phyloP scores from a whole-genome alignment of 306 rosid genomes.

The Begonia fuchsioides region DNA sequence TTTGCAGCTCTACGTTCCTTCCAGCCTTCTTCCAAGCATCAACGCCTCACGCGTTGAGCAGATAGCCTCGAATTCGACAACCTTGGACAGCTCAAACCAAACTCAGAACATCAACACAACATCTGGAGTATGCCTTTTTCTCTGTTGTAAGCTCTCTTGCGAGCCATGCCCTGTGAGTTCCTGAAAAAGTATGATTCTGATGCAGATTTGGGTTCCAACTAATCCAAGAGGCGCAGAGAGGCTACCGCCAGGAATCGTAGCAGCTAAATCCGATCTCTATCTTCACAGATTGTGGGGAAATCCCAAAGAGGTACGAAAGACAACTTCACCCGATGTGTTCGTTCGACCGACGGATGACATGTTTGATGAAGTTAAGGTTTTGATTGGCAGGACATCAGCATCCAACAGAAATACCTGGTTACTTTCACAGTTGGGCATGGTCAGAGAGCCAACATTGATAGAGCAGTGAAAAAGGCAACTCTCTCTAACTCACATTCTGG shows the following conservation, averaged over 20 bases:
- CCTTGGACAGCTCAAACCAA: constrained; percentile 15
- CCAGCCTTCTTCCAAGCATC: constrained; percentile 47
- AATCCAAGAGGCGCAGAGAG: constrained; percentile 94
- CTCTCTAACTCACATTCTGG: neutral
- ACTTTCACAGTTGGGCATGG: constrained; percentile 81
- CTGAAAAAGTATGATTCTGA: constrained; percentile 3
- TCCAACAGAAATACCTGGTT: constrained; percentile 71
- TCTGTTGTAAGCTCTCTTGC: neutral
- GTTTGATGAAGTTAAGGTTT: constrained; percentile 15
- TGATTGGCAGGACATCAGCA: constrained; percentile 51
- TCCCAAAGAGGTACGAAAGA: constrained; percentile 55
- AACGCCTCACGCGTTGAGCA: constrained; percentile 35
- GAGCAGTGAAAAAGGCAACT: constrained; percentile 77
- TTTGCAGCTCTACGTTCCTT: constrained; percentile 61
- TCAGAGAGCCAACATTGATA: constrained; percentile 62
- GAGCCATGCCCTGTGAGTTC: too few species aligned
- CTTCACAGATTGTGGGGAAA: constrained; percentile 86
- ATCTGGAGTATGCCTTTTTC: constrained; percentile 29
- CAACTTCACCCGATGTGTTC: too few species aligned
- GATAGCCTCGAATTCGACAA: constrained; percentile 16
- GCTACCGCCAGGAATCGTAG: constrained; percentile 64
- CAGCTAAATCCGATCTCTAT: constrained; percentile 70
- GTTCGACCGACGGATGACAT: constrained; percentile 1
- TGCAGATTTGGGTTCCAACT: constrained; percentile 89
- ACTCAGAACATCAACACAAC: constrained; percentile 36